A percentile compares a stretch with the other conserved stretches of the same genome.
phyloP scores from a whole-genome alignment of 495 filamentous ascomycete species.

The Penicillium manginii region DNA sequence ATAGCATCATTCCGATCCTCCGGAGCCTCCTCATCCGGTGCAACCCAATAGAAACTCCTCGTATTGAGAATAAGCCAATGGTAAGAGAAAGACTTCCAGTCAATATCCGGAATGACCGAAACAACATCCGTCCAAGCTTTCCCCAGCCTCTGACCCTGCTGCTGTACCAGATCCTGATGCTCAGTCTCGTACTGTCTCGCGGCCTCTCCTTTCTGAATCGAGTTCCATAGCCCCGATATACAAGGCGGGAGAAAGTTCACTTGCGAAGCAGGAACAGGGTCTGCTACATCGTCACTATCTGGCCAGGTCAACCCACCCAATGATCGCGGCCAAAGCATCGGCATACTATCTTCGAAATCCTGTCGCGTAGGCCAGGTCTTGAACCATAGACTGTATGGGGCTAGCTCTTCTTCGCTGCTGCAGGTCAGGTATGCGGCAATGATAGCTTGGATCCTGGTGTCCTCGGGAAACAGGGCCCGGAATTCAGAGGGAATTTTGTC shows the following conservation, averaged over 20 bases:
- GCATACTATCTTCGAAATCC: slow-evolving; percentile 66
- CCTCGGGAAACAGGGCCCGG: slow-evolving; percentile 46
- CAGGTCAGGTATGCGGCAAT: slow-evolving; percentile 72
- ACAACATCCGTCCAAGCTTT: slow-evolving; percentile 61
- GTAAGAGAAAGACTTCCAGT: slow-evolving; percentile 63
- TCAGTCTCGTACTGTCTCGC: slow-evolving; percentile 37
- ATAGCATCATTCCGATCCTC: slow-evolving; percentile 68
- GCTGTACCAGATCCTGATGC: slow-evolving; percentile 57
- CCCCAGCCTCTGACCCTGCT: slow-evolving; percentile 65
- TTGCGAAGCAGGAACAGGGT: neutral
- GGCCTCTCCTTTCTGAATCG: slow-evolving; percentile 21
- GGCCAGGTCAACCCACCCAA: slow-evolving; percentile 34
- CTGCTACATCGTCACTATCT: slow-evolving; percentile 3
- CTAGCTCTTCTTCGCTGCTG: slow-evolving; percentile 33
- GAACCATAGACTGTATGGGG: slow-evolving; percentile 59
- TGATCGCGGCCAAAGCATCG: slow-evolving; percentile 64
- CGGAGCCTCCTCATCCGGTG: slow-evolving; percentile 52
- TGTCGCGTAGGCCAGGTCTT: slow-evolving; percentile 65
- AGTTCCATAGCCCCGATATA: slow-evolving; percentile 43
- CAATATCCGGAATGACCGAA: slow-evolving; percentile 54
- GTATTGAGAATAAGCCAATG: slow-evolving; percentile 85
- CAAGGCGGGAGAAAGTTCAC: slow-evolving; percentile 42
- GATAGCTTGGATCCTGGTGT: slow-evolving; percentile 67
- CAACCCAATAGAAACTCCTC: slow-evolving; percentile 77
- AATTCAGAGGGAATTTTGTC: slow-evolving; percentile 58